Evolutionary conservation across 2,329 filamentous ascomycete species (phyloP), one percentile per base, ranked within the genome.

Genomic region (Neonectria sp.): DNA sequence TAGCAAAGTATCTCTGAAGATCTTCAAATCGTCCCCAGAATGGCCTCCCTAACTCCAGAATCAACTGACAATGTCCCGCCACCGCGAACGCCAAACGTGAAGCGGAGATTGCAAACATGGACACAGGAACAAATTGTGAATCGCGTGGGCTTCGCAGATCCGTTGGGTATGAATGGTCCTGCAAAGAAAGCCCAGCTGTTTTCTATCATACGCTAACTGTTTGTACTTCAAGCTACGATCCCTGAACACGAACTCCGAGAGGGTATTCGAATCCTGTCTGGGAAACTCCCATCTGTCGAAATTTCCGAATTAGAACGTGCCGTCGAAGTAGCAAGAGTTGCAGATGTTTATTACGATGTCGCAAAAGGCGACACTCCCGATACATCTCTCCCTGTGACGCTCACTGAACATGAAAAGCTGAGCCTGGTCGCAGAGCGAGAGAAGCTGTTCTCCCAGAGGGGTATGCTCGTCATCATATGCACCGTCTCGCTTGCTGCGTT

Each of bases 401-500:
- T 49, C 11, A 29, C 46, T 17, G 11, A 15, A 7, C 5, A 15
- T 6, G 46, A 27, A 25, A 49, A 49, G 46, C 24, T 15, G 13
- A 49, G 46, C 13, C 25, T 49, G 46, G 46, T 49, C 6, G 46
- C 21, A 7, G 46, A 49, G 24, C 46, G 46, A 17, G 46, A 49
- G 24, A 25, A 49, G 4, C 3, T 49, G 24, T 68, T 70, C 21
- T 65, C 61, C 3, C 61, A 73, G 33, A 37, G 63, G 3, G 71
- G 71, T 3, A 73, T 73, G 63, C 59, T 69, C 15, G 52, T 63
- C 29, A 61, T 73, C 11, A 73, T 73, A 27, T 61, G 40, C 49
- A 82, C 81, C 3, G 82, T 84, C 4, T 81, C 80, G 0, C 76
- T 84, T 0, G 81, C 82, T 2, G 82, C 82, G 0, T 83, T 84